A percentile compares a stretch with the other conserved stretches of the same genome.
Evolutionary conservation across 1,284 basidiomycete genomes (phyloP).

Genomic region (Xanthoconium separans): DNA sequence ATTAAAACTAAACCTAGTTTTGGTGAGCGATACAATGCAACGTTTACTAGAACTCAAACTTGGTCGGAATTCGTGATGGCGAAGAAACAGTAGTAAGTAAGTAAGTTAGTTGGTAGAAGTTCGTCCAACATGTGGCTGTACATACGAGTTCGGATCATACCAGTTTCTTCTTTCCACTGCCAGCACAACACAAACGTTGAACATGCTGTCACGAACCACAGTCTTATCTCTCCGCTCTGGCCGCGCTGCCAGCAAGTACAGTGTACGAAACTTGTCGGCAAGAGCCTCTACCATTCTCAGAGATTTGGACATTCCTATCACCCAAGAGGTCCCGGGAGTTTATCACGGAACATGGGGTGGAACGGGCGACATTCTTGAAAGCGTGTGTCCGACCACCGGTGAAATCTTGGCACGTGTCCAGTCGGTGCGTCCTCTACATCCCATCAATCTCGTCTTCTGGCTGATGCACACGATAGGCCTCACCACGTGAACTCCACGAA

Average conservation of each 20-base stretch:
- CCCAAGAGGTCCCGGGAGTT: constrained; percentile 59
- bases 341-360: constrained; percentile 80
- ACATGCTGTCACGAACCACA: constrained; percentile 26
- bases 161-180: neutral
- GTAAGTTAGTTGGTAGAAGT: neutral
- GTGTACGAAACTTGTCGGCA: constrained; percentile 48
- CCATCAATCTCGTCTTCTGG: neutral
- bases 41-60: neutral
- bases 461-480: constrained; percentile 44
- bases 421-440: constrained; percentile 44
- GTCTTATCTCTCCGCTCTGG: constrained; percentile 6
- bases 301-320: constrained; percentile 58
- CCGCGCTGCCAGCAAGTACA: neutral
- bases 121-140: neutral
- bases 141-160: constrained; percentile 4
- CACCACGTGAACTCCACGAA: constrained; percentile 63
- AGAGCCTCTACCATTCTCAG: constrained; percentile 65
- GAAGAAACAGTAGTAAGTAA: no score
- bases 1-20: neutral
- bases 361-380: constrained; percentile 67
- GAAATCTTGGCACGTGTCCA: constrained; percentile 69
- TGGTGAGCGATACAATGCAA: neutral
- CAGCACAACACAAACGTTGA: neutral
- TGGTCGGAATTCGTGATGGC: no score
- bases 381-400: constrained; percentile 74